Conservation (phyloP, 345 rosid genomes). For the Gossypium mustelinum region DNA sequence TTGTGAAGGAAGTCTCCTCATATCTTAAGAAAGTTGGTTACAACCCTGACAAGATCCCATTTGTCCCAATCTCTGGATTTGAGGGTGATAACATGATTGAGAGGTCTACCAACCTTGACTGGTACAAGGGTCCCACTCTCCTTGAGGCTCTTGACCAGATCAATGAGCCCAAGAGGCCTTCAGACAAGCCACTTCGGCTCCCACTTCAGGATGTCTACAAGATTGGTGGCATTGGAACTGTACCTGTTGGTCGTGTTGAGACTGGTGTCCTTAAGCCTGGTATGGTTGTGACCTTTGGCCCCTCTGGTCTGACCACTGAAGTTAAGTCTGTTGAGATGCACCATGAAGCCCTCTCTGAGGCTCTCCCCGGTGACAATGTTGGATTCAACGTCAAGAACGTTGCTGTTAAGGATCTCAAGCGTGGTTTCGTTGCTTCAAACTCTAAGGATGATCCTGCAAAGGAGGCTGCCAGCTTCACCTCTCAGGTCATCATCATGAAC, state of each 20-base stretch:
- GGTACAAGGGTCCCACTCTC: conserved; percentile 45
- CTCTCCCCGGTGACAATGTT: conserved; percentile 31
- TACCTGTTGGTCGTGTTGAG: conserved; percentile 53
- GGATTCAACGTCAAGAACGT: conserved; percentile 32
- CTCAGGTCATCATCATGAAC: conserved; percentile 34
- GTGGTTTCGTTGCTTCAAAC: conserved; percentile 29
- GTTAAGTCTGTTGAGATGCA: conserved; percentile 34
- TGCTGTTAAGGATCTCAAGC: conserved; percentile 32
- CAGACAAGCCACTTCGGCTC: conserved; percentile 50
- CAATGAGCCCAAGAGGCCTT: conserved; percentile 39
- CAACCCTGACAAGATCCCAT: conserved; percentile 34
- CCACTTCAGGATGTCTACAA: conserved; percentile 64
- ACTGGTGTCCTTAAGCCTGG: conserved; percentile 38
- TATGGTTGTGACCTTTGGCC: conserved; percentile 27
- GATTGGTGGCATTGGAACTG: conserved; percentile 64
- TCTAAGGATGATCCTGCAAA: conserved; percentile 32
- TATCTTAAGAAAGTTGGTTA: conserved; percentile 3
- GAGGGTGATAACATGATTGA: conserved; percentile 49
- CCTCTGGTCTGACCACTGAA: conserved; percentile 28
- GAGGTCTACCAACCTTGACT: conserved; percentile 43
- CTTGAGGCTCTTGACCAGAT: conserved; percentile 39
- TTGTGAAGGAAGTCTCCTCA: neutral
- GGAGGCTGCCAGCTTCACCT: conserved; percentile 30
- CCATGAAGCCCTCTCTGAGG: conserved; percentile 30
- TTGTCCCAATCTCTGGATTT: conserved; percentile 37